Base-by-base conservation (phyloP, 2,329 filamentous ascomycete genomes). In the Exophiala bonariae region DNA sequence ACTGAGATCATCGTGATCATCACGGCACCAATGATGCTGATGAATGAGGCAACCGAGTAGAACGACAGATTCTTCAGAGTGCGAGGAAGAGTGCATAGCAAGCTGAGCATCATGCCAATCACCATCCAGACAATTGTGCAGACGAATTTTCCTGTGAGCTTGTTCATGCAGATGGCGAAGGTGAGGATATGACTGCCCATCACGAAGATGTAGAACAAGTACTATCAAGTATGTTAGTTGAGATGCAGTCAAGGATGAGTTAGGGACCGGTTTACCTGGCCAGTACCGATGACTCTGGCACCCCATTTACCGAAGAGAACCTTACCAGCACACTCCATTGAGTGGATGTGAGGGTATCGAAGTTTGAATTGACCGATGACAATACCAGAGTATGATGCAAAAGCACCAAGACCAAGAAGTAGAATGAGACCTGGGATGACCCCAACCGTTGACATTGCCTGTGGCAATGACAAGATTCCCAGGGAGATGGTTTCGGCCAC, bases 131-230 rank as follows among this genome's bases (percentile, higher is more conserved):
- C 69, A 48, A 86, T 80, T 6, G 81, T 82, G 65, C 83, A 87
- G 1, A 77, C 75, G 0, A 73, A 78, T 55, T 85, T 76, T 3
- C 77, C 66, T 3, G 81, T 82, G 44, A 88, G 72, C 42, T 76
- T 80, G 58, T 83, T 82, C 67, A 87, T 79, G 57, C 83, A 84
- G 58, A 87, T 83, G 34, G 76, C 77, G 54, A 87, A 87, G 0
- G 83, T 86, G 52, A 88, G 70, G 44, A 86, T 73, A 66, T 89
- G 86, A 11, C 83, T 86, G 33, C 79, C 82, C 66, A 85, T 82
- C 58, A 87, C 77, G 67, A 89, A 86, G 46, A 85, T 68, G 35
- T 88, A 71, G 64, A 87, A 81, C 16, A 87, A 64, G 14, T 78
- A 69, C n/a, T n/a, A n/a, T n/a, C n/a, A n/a, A n/a, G n/a, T n/a